A percentile compares a stretch with the other conserved stretches of the same genome.
Conservation (phyloP, 108 stramenopile genomes). For the Nitzschia inconspicua region DNA sequence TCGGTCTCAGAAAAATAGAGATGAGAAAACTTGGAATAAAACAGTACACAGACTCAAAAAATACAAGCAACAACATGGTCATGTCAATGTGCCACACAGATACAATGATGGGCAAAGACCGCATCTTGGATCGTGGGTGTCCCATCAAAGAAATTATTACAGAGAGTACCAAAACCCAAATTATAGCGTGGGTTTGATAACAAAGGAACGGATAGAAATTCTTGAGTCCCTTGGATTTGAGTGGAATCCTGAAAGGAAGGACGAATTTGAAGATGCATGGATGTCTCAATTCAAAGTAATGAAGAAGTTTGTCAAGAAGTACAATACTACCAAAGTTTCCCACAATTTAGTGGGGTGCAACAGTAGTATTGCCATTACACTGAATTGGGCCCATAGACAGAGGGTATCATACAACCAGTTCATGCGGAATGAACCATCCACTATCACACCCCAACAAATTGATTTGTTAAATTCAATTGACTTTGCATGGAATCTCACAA, state of each 20-base stretch:
- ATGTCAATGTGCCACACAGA: slow-evolving; percentile 3
- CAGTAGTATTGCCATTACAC: no score
- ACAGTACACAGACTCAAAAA: background rate
- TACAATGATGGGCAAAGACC: slow-evolving; percentile 2
- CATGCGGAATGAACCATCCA: slow-evolving; percentile 5
- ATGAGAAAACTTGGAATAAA: background rate
- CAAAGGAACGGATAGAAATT: background rate
- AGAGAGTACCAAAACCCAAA: slow-evolving; percentile 10
- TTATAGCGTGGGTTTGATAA: background rate
- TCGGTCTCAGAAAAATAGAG: no score
- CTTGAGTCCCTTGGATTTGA: slow-evolving; percentile 6
- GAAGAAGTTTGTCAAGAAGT: background rate
- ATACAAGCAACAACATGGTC: background rate
- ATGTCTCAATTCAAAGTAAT: background rate
- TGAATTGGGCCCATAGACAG: slow-evolving; percentile 6
- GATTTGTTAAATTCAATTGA: slow-evolving; percentile 37
- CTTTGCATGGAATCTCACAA: slow-evolving; percentile 34
- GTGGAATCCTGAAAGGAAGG: background rate
- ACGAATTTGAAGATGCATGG: slow-evolving; percentile 5
- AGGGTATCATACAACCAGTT: background rate
- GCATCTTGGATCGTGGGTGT: background rate
- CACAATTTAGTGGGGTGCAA: no score
- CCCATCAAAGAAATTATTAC: background rate
- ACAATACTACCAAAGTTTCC: background rate
- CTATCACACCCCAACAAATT: no score